These are phyloP conservation scores for Podospora australis DNA, from an alignment of 495 filamentous ascomycete species.

Conservation along the genomic window DNA sequence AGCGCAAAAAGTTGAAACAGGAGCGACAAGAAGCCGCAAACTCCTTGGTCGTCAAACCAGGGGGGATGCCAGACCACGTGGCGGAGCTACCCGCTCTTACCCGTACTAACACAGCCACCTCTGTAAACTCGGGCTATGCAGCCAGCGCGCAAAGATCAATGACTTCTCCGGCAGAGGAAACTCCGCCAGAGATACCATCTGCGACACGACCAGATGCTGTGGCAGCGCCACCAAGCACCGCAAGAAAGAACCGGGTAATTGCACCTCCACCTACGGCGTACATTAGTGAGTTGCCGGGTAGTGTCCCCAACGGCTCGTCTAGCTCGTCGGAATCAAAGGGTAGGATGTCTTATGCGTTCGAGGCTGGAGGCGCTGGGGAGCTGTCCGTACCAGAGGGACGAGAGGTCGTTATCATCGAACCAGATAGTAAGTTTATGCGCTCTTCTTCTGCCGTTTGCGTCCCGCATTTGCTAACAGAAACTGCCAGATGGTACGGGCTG, in stretches of 20 bases:
- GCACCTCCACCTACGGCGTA: constrained; percentile 84
- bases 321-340: constrained; percentile 55
- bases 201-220: constrained; percentile 25
- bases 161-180: constrained; percentile 47
- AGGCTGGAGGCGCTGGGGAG: constrained; percentile 72
- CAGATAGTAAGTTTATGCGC: constrained; percentile 62
- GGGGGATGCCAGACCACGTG: constrained; percentile 32
- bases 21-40: constrained; percentile 77
- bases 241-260: constrained; percentile 62
- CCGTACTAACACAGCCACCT: constrained; percentile 88
- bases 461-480: constrained; percentile 1
- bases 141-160: constrained; percentile 71
- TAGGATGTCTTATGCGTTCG: constrained; percentile 85
- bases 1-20: constrained; percentile 83
- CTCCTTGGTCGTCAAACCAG: constrained; percentile 38
- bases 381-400: constrained; percentile 69
- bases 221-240: constrained; percentile 16
- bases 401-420: constrained; percentile 71
- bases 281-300: constrained; percentile 55
- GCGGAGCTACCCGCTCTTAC: constrained; percentile 54
- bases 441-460: neutral
- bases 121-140: constrained; percentile 81
- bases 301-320: constrained; percentile 29
- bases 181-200: constrained; percentile 30
- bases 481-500: constrained; percentile 79